A percentile compares a stretch with the other conserved stretches of the same genome.
These are phyloP conservation scores for Mycena capillaripes DNA, from an alignment of 768 basidiomycete genomes.

Conservation along the genomic window DNA sequence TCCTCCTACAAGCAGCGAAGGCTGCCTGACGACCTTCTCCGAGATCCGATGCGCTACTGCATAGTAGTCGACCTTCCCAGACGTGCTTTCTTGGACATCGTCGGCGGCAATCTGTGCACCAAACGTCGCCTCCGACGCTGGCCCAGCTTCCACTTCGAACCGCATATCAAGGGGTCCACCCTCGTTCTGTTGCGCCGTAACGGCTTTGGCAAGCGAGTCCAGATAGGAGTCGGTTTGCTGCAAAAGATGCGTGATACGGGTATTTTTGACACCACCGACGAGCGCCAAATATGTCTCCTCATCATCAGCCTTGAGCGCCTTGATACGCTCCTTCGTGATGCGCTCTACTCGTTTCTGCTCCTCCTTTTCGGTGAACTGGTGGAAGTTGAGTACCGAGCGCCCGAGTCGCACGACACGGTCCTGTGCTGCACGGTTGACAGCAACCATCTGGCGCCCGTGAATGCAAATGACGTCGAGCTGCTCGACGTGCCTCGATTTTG, in stretches of 20 bases:
- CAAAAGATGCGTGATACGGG: slow-evolving; percentile 96
- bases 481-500: slow-evolving; percentile 96
- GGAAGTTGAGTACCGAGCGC: slow-evolving; percentile 85
- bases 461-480: slow-evolving; percentile 89
- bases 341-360: slow-evolving; percentile 98
- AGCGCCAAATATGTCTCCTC: slow-evolving; percentile 99
- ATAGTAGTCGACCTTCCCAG: slow-evolving; percentile 93
- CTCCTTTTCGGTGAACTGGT: slow-evolving; percentile 94
- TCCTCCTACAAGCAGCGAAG: slow-evolving; percentile 83
- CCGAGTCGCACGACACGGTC: slow-evolving; percentile 82
- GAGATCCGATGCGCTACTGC: slow-evolving; percentile 93
- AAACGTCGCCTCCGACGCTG: slow-evolving; percentile 89
- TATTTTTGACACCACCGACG: slow-evolving; percentile 98
- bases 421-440: slow-evolving; percentile 73
- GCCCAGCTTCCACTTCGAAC: slow-evolving; percentile 78
- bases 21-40: slow-evolving; percentile 86
- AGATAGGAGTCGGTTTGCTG: slow-evolving; percentile 95
- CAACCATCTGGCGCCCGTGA: slow-evolving; percentile 84
- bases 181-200: slow-evolving; percentile 92
- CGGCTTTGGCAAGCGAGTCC: slow-evolving; percentile 94
- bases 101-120: slow-evolving; percentile 84
- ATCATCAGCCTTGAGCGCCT: slow-evolving; percentile 97
- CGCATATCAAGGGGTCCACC: slow-evolving; percentile 56
- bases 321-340: slow-evolving; percentile 96
- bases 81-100: slow-evolving; percentile 66